These are phyloP conservation scores for Rhodotorula paludigena DNA, from an alignment of 768 basidiomycete species.

Conservation along the genomic window DNA sequence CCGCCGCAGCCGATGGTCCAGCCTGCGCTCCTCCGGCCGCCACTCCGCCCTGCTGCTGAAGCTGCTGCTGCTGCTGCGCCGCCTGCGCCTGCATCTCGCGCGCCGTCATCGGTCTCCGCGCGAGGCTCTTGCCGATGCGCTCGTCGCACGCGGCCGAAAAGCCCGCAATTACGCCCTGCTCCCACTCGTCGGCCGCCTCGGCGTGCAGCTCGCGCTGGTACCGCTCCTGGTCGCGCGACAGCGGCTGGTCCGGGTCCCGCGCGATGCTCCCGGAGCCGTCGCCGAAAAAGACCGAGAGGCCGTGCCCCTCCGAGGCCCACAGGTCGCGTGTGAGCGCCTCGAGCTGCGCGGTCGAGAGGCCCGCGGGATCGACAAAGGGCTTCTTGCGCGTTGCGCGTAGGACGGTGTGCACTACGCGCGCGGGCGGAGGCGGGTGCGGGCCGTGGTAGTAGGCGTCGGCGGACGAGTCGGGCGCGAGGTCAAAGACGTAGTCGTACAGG, in stretches of 20 bases:
- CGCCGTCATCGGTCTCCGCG: constrained; percentile 21
- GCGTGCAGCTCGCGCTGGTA: constrained; percentile 24
- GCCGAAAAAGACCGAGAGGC: constrained; percentile 21
- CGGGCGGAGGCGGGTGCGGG: constrained; percentile 32
- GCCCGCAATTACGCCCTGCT: constrained; percentile 21
- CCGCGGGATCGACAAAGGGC: constrained; percentile 29
- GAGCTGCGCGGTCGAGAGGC: constrained; percentile 20
- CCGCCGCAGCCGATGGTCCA: too few species aligned
- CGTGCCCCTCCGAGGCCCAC: constrained; percentile 19
- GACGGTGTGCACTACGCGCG: constrained; percentile 24
- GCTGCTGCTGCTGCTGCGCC: constrained; percentile 4
- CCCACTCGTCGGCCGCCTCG: constrained; percentile 32
- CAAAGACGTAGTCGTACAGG: constrained; percentile 30
- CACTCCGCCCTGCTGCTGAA: background rate
- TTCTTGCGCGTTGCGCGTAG: constrained; percentile 11
- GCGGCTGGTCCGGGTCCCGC: background rate
- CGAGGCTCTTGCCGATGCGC: constrained; percentile 17
- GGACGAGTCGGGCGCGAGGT: constrained; percentile 13
- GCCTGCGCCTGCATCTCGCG: constrained; percentile 26
- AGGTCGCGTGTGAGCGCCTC: constrained; percentile 3
- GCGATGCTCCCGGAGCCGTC: background rate
- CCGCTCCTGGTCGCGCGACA: constrained; percentile 22
- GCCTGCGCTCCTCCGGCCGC: too few species aligned
- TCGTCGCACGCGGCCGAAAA: constrained; percentile 35
- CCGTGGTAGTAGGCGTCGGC: constrained; percentile 38